Base-by-base conservation (phyloP, 2,329 filamentous ascomycete genomes). In the Rutstroemia sp. region DNA sequence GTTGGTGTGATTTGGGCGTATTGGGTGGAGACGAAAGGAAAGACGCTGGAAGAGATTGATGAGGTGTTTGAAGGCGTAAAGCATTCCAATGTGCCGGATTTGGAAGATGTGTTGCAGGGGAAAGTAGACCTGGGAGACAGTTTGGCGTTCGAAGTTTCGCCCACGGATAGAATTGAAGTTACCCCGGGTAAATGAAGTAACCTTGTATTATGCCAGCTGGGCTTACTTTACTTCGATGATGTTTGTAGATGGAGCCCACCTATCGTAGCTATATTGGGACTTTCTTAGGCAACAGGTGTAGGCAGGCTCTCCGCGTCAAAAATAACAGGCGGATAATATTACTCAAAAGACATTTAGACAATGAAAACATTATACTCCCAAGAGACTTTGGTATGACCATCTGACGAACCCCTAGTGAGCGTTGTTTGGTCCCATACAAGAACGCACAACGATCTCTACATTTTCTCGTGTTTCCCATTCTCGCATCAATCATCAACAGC, bases 21-120 rank as follows among this genome's bases (percentile, higher is more conserved):
- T 62, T 72, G 67, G 68, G 66, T 72, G 5, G 69, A 72, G 57
- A 72, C 70, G 4, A 70, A 70, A 46, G 68, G 67, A 16, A 71
- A 65, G 55, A 70, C 68, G 1, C 60, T 72, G 3, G 70, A 72
- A 47, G 69, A 73, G 57, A 70, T 71, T 52, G 68, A 71, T 51
- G 66, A 65, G 10, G 57, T 70, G 23, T 70, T 71, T 25, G 50
- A 48, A 17, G 44, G 55, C 5, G 14, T n/a, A 7, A 70, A 71
- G 53, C 68, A 70, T 38, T 54, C 42, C 4, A 48, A 51, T 3
- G 56, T 59, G 8, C 59, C 60, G 23, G 56, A 63, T 47, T 34
- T 62, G 5, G 59, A 60, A 17, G 46, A 46, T 12, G n/a, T 62
- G 1, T 25, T 30, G 4, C 36, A 17, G 17, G 51, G 40, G 2